phyloP scores from a whole-genome alignment of 345 rosid species.

The Dovyalis caffra region DNA sequence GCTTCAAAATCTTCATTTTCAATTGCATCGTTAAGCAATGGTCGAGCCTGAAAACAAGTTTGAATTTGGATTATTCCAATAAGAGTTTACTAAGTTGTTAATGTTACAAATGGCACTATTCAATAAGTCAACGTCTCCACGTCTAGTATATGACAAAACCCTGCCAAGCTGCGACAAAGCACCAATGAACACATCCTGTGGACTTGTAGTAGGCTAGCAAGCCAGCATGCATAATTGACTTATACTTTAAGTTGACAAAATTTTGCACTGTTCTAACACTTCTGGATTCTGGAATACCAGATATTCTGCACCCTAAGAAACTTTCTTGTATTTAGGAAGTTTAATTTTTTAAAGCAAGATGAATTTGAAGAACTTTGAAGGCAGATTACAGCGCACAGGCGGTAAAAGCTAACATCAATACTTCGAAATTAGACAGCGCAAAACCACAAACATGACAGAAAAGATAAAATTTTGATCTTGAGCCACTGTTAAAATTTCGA shows the following conservation, averaged over 20 bases:
- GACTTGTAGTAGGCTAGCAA: not conserved
- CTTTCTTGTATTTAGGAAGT: not conserved
- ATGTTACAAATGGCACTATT: not conserved
- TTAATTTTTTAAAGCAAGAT: not conserved
- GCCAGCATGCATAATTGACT: not conserved
- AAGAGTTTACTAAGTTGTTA: not conserved
- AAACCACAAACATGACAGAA: not conserved
- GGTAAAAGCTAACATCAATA: not conserved
- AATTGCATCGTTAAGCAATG: conserved; percentile 71
- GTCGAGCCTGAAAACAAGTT: conserved; percentile 66
- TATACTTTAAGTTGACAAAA: not conserved
- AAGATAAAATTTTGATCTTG: not conserved
- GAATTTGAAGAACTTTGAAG: not conserved
- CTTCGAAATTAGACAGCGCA: not conserved
- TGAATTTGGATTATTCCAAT: not conserved
- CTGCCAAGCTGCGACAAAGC: not conserved
- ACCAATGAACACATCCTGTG: not conserved
- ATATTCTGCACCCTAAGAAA: not conserved
- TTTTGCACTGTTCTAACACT: not conserved
- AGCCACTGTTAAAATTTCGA: not conserved
- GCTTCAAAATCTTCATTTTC: conserved; percentile 65
- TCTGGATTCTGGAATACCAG: not conserved
- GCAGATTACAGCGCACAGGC: not conserved
- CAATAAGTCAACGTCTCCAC: no score
- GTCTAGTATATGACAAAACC: not conserved